Base-by-base conservation (phyloP, 2,329 filamentous ascomycete genomes). In the Penicillium sp. region DNA sequence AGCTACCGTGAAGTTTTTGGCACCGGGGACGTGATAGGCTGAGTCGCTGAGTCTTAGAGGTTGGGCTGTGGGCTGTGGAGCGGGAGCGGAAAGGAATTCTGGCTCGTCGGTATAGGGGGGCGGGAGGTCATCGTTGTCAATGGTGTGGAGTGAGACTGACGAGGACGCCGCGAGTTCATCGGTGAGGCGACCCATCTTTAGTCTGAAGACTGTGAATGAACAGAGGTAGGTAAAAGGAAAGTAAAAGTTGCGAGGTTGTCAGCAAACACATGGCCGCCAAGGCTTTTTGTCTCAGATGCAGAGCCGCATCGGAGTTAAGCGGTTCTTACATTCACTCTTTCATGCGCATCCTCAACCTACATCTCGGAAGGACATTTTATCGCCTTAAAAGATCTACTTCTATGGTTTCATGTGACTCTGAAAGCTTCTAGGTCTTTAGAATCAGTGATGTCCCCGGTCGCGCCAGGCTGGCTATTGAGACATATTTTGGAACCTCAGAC, bases 81-180 rank as follows among this genome's bases (percentile, higher is more conserved):
- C 26, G n/a, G 28, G 7, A 8, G 31, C 10, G 28, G 36, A 6
- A 21, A 45, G 26, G 44, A 41, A 16, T 23, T 54, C 53, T 18
- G 57, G 55, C 5, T 61, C 60, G 16, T 64, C 61, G 42, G 58
- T 52, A 41, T 64, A 64, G 29, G 61, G 61, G 45, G 61, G 61
- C 8, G 60, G 61, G 26, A 57, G 53, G n/a, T 60, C 58, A 21
- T 56, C 51, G 15, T 42, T 47, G 18, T 56, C 49, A 34, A 54
- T 51, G 31, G 58, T 54, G 45, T 57, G 60, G 16, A 62, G 56
- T 4, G 61, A 61, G 46, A 52, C 52, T 15, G 59, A 57, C 5
- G 61, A 61, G 38, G 55, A 53, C 24, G 52, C 49, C 15, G 50
- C 28, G 15, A 28, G 48, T 49, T 52, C 50, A 34, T 56, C 55